Conservation (phyloP, 768 basidiomycete species). For the Boletellus emodensis region DNA sequence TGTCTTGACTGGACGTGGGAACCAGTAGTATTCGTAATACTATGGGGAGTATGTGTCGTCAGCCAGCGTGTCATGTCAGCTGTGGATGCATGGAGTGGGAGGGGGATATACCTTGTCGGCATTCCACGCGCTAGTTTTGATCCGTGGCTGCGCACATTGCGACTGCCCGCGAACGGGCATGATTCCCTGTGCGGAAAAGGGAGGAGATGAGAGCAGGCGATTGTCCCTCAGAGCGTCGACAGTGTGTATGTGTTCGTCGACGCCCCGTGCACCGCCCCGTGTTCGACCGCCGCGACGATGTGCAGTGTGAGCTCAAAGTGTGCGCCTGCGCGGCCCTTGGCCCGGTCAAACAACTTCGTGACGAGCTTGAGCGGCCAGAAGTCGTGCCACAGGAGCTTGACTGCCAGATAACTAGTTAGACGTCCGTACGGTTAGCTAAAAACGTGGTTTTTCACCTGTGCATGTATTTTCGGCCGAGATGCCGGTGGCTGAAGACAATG, state of each 20-base stretch:
- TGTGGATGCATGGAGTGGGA: not conserved
- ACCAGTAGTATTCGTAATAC: conserved; percentile 80
- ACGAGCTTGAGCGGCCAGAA: conserved; percentile 83
- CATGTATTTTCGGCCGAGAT: too few species aligned
- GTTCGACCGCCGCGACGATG: conserved; percentile 53
- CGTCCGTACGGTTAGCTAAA: too few species aligned
- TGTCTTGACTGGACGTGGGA: conserved; percentile 53
- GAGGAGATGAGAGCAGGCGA: conserved; percentile 65
- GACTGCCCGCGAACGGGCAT: conserved; percentile 72
- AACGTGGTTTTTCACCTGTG: too few species aligned
- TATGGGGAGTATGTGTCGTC: conserved; percentile 7
- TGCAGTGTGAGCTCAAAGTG: conserved; percentile 52
- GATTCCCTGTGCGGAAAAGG: conserved; percentile 52
- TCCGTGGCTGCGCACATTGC: conserved; percentile 41
- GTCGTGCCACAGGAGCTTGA: conserved; percentile 54
- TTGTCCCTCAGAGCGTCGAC: conserved; percentile 59
- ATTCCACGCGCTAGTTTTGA: conserved; percentile 46
- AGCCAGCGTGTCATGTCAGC: not conserved
- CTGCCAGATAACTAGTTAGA: conserved; percentile 52
- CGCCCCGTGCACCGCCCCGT: not conserved
- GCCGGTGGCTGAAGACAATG: too few species aligned
- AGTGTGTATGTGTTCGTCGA: conserved; percentile 7
- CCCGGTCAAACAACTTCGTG: conserved; percentile 52
- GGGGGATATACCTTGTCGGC: conserved; percentile 33
- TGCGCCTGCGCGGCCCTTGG: conserved; percentile 26